These are phyloP conservation scores for Verticillium isaacii DNA, from an alignment of 2,329 filamentous ascomycete species.

Conservation along the genomic window DNA sequence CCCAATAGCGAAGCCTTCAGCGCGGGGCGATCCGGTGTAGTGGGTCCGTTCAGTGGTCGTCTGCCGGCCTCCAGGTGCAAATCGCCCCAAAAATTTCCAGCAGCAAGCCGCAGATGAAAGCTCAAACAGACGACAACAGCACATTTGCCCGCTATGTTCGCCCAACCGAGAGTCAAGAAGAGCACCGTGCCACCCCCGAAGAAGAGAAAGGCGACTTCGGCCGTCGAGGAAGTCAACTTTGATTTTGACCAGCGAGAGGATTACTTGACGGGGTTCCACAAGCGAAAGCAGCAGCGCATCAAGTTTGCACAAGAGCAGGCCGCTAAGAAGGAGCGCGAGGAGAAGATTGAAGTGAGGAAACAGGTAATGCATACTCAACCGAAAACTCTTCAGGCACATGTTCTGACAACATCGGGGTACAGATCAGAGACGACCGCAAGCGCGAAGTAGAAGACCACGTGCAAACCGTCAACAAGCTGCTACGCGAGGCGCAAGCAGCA, in stretches of 20 bases:
- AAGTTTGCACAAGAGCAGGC: slow-evolving; percentile 83
- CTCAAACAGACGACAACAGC: slow-evolving; percentile 1
- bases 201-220: slow-evolving; percentile 56
- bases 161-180: slow-evolving; percentile 55
- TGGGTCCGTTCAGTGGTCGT: not conserved
- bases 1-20: not conserved
- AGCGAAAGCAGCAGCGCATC: slow-evolving; percentile 81
- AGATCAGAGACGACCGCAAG: slow-evolving; percentile 82
- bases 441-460: slow-evolving; percentile 80
- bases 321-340: slow-evolving; percentile 69
- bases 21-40: not conserved
- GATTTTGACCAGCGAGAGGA: slow-evolving; percentile 75
- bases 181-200: slow-evolving; percentile 57
- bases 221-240: slow-evolving; percentile 79
- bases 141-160: slow-evolving; percentile 37
- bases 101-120: slow-evolving; percentile 3
- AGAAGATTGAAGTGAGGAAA: slow-evolving; percentile 68
- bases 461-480: slow-evolving; percentile 64
- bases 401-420: not conserved
- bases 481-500: slow-evolving; percentile 56
- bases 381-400: not conserved
- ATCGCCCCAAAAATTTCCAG: slow-evolving; percentile 8
- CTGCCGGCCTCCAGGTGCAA: not conserved
- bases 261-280: slow-evolving; percentile 93
- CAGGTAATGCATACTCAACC: slow-evolving; percentile 49